phyloP scores from a whole-genome alignment of 768 basidiomycete species.

The Pisolithus marmoratus region DNA sequence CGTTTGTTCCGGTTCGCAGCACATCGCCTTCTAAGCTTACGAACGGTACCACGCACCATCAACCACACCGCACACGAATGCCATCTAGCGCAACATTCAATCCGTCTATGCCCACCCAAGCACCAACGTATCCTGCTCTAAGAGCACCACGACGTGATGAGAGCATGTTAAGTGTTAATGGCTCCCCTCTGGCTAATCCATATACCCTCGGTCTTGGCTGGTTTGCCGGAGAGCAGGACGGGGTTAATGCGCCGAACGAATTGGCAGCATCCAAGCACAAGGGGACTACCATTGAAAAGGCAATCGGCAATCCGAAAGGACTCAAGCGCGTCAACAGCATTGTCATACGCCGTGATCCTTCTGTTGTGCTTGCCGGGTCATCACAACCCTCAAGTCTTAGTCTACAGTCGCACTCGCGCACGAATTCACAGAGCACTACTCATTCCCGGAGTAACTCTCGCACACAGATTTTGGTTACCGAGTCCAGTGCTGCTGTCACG shows the following conservation, averaged over 20 bases:
- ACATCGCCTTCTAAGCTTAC: slow-evolving; percentile 48
- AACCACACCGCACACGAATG: slow-evolving; percentile 27
- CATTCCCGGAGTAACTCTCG: slow-evolving; percentile 43
- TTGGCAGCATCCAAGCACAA: slow-evolving; percentile 9
- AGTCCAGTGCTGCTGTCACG: slow-evolving; percentile 11
- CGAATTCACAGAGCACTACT: slow-evolving; percentile 47
- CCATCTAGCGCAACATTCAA: slow-evolving; percentile 72
- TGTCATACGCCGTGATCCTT: slow-evolving; percentile 54
- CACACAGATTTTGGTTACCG: slow-evolving; percentile 14
- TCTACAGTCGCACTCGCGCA: slow-evolving; percentile 35
- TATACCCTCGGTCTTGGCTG: slow-evolving; percentile 60
- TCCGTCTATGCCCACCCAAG: slow-evolving; percentile 47
- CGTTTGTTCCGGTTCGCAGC: slow-evolving; percentile 32
- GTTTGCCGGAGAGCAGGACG: slow-evolving; percentile 38
- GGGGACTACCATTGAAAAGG: slow-evolving; percentile 22
- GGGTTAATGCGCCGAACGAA: neutral
- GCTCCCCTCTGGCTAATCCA: slow-evolving; percentile 77
- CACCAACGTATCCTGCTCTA: slow-evolving; percentile 39
- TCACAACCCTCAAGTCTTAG: slow-evolving; percentile 16
- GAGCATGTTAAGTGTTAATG: slow-evolving; percentile 75
- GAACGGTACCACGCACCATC: slow-evolving; percentile 15
- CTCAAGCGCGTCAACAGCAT: slow-evolving; percentile 51
- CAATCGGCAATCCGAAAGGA: slow-evolving; percentile 11
- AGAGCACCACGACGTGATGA: slow-evolving; percentile 72
- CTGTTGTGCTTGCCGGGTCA: slow-evolving; percentile 33